Evolutionary conservation across 352 stramenopile species (phyloP), one percentile per base, ranked within the genome.

Genomic region (Plasmopara halstedii): DNA sequence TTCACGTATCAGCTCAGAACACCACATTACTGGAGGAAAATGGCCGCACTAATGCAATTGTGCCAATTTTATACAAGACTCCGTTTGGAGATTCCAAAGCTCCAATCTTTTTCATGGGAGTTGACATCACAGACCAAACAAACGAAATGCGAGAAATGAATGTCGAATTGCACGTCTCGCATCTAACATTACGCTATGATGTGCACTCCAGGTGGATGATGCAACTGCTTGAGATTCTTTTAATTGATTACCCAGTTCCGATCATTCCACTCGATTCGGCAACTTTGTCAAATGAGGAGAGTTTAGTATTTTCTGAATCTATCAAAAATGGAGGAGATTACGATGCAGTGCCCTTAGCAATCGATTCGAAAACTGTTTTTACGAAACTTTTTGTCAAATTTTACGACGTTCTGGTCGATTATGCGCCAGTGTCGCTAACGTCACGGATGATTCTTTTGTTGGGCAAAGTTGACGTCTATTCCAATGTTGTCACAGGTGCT

Each of bases 141-240:
- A 83, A 90, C 55, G 80, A 88, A 34, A 94, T 94, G 83, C 67
- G 83, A 0, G 83, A 94, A 36, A 92, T 90, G 67, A 90, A 87
- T 50, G 72, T 90, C 1, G 80, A 90, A 25, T 51, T 94, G n/a
- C 78, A 94, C 26, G 62, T 90, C 22, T 94, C 83, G 26, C 79
- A 94, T 44, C 53, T 88, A 18, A 92, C 76, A 49, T 62, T 87
- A 46, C 75, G 83, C 17, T 90, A 91, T 49, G 77, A 92, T 21
- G 78, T 88, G 31, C 61, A 66, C 2, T 91, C 83, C 9, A 88
- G 82, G 51, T 94, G 83, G 80, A 53, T 90, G 23, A 66, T 85
- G 19, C 70, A 88, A 50, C 64, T 89, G 50, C 58, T 87, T 4
- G 72, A 88, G 29, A 67, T 92, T 39, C 21, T 92, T 31, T 42